Conservation (phyloP, 805 yeast genomes). For the Wickerhamomyces alni region DNA sequence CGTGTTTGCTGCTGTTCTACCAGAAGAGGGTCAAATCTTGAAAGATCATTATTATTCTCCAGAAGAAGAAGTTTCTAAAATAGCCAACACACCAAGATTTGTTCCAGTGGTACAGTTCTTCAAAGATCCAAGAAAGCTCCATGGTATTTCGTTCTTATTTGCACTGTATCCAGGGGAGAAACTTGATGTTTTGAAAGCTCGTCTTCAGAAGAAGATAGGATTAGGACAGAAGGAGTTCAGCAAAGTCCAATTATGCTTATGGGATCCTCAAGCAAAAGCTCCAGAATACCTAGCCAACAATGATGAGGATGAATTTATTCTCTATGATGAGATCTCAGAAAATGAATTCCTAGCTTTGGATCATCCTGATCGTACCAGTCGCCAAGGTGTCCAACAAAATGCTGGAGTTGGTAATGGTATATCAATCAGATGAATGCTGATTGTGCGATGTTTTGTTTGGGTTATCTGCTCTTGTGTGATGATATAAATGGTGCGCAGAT, state of each 20-base stretch:
- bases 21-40: constrained; percentile 30
- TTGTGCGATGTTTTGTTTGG: too few relatives aligned
- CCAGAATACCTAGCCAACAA: constrained; percentile 35
- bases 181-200: constrained; percentile 51
- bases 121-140: constrained; percentile 58
- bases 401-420: constrained; percentile 36
- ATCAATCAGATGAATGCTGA: constrained; percentile 30
- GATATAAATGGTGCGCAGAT: too few relatives aligned
- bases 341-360: constrained; percentile 69
- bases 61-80: constrained; percentile 16
- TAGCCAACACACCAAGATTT: constrained; percentile 28
- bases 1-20: constrained; percentile 42
- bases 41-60: constrained; percentile 16
- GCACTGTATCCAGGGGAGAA: constrained; percentile 63
- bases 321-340: constrained; percentile 49
- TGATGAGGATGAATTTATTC: constrained; percentile 35
- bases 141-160: constrained; percentile 84
- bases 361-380: constrained; percentile 77
- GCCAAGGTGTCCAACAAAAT: constrained; percentile 41
- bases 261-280: constrained; percentile 26
- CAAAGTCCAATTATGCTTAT: constrained; percentile 50
- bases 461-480: too few relatives aligned
- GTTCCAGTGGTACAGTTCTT: constrained; percentile 73
- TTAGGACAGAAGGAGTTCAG: constrained; percentile 75
- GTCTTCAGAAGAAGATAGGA: constrained; percentile 69